Conservation (phyloP, 192 early-diverging fungal species). For the Geosiphon pyriformis region DNA sequence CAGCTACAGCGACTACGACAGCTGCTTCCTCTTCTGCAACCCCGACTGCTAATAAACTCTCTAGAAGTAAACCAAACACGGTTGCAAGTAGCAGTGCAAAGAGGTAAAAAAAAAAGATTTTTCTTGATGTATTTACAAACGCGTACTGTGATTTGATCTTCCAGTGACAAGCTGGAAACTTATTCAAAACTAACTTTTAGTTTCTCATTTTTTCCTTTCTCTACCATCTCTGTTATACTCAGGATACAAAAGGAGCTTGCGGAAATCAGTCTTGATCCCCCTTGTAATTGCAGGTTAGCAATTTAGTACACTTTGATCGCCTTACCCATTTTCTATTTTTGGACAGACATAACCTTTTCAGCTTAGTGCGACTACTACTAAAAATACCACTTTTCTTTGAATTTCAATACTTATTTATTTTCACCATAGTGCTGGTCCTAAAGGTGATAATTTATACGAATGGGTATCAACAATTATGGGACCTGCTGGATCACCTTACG, state of each 20-base stretch:
- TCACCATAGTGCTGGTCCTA: slow-evolving; percentile 77
- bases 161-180: neutral
- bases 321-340: too few relatives aligned
- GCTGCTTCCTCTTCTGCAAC: slow-evolving; percentile 6
- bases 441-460: slow-evolving; percentile 93
- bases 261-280: slow-evolving; percentile 92
- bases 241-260: slow-evolving; percentile 97
- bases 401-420: neutral
- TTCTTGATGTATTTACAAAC: neutral
- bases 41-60: too few relatives aligned
- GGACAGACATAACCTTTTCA: too few relatives aligned
- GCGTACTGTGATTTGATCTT: neutral
- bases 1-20: slow-evolving; percentile 10
- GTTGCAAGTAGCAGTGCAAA: slow-evolving; percentile 24
- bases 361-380: too few relatives aligned
- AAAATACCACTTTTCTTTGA: too few relatives aligned
- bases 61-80: neutral
- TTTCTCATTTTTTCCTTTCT: slow-evolving; percentile 3
- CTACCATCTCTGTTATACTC: slow-evolving; percentile 1
- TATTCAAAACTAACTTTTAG: neutral
- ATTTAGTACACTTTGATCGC: neutral
- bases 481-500: slow-evolving; percentile 84
- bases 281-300: slow-evolving; percentile 77
- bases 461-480: slow-evolving; percentile 95
- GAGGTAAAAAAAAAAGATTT: slow-evolving; percentile 13